Evolutionary conservation across 129 eudicot species (phyloP).

Genomic region (Mikania micrantha): DNA sequence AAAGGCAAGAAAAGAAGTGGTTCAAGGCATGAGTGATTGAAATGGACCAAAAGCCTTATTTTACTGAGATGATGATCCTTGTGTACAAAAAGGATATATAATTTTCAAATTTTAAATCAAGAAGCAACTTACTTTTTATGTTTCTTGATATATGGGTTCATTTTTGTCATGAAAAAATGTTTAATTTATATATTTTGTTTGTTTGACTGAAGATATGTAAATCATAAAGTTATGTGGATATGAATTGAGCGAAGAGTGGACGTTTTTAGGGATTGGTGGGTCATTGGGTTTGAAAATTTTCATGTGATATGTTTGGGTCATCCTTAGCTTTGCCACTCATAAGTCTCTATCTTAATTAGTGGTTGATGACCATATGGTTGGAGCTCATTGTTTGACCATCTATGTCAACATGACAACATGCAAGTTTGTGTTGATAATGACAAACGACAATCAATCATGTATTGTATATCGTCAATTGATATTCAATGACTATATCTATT

Average conservation of each 20-base stretch:
- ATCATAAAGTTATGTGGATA: slow-evolving; percentile 5
- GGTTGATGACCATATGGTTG: slow-evolving; percentile 28
- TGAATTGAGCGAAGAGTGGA: slow-evolving; percentile 19
- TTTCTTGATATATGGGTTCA: background rate
- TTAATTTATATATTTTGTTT: background rate
- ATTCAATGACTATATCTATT: background rate
- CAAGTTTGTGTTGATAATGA: slow-evolving; percentile 21
- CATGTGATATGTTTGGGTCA: slow-evolving; percentile 35
- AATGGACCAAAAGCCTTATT: slow-evolving; percentile 22
- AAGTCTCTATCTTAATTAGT: slow-evolving; percentile 30
- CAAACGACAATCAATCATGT: slow-evolving; percentile 14
- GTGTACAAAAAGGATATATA: background rate
- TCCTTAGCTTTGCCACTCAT: slow-evolving; percentile 26
- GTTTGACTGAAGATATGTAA: background rate
- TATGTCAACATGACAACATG: slow-evolving; percentile 30
- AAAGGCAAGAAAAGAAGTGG: slow-evolving; percentile 27
- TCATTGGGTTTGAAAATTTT: slow-evolving; percentile 28
- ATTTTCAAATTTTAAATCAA: background rate
- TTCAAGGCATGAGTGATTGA: slow-evolving; percentile 13
- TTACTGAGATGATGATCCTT: slow-evolving; percentile 24
- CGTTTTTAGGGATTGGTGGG: slow-evolving; percentile 29
- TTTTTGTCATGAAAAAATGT: background rate
- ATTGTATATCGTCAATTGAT: slow-evolving; percentile 13
- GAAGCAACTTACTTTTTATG: background rate
- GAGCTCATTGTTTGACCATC: slow-evolving; percentile 38